Evolutionary conservation across 1,284 basidiomycete species (phyloP), one percentile per base, ranked within the genome.

Genomic region (Ustilago shanxiensis): DNA sequence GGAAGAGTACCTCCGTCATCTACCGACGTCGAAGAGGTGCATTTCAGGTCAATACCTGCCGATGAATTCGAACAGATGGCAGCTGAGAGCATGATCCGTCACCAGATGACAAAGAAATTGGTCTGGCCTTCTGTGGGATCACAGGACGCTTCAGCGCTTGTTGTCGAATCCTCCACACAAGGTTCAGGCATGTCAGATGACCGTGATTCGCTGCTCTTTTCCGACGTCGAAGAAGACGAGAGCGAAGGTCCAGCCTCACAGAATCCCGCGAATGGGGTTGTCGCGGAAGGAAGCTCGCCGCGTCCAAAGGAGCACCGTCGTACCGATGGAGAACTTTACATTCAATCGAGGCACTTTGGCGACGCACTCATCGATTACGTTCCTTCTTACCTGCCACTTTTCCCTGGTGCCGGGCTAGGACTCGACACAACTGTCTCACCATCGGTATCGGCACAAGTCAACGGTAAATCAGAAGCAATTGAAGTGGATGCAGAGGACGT

Each of bases 321-420:
- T 11, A 14, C 47, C 18, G 58, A 56, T 28, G 28, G 22, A 41
- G 51, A 41, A 1, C 29, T 52, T 0, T 47, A 52, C 4, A 39
- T 31, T 24, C 47, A 39, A 26, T 31, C 22, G 3, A 63, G 75
- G 24, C 66, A 26, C 1, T 77, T 69, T 31, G 75, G 75, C 26
- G 28, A 60, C 18, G 47, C 60, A 13, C 39, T 66, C 53, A 64
- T 77, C 39, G 75, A 77, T 49, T 77, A 77, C 31, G 64, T 77
- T 1, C 75, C 75, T 2, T 56, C 70, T 2, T 73, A 60, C 50
- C 61, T 77, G 4, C 75, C 75, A 3, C 24, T 64, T 18, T 73
- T 77, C 39, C 75, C 75, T 2, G 47, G 45, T 8, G 10, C 16
- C 26, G 20, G 13, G 8, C 1, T 28, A 22, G 20, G 16, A n/a